Percentiles rank a stretch among this genome's conserved stretches.
Evolutionary conservation across 345 rosid genomes (phyloP).

Genomic region (Boechera stricta): DNA sequence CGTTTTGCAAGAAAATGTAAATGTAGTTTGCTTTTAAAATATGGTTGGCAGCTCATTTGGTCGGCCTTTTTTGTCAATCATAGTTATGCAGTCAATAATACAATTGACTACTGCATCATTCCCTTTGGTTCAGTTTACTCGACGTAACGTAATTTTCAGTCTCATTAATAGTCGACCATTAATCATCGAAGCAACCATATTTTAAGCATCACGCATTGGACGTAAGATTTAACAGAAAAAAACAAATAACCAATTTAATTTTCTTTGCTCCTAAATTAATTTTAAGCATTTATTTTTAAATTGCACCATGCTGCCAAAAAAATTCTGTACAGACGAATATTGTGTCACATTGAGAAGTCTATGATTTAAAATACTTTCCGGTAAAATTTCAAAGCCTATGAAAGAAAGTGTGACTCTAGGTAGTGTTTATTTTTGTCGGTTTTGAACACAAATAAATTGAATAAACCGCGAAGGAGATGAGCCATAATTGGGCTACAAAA

Average conservation of each 20-base stretch:
- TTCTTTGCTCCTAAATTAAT: neutral
- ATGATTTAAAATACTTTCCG: neutral
- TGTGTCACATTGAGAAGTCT: neutral
- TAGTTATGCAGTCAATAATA: conserved; percentile 35
- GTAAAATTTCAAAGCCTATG: neutral
- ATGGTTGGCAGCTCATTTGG: conserved; percentile 36
- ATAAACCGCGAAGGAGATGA: too few relatives aligned
- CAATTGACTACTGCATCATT: conserved; percentile 18
- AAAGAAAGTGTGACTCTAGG: neutral
- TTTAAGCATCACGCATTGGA: conserved; percentile 12
- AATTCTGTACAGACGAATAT: neutral
- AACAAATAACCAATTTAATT: neutral
- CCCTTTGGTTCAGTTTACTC: conserved; percentile 21
- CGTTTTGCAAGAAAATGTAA: conserved; percentile 4
- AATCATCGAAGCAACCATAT: conserved; percentile 8
- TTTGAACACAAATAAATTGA: neutral
- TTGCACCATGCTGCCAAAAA: neutral
- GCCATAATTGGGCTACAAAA: neutral
- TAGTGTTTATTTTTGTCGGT: neutral
- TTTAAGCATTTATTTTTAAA: neutral
- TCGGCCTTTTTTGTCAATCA: conserved; percentile 39
- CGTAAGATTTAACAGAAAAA: neutral
- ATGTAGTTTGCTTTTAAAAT: conserved; percentile 6
- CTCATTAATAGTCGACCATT: conserved; percentile 6
- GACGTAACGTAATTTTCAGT: conserved; percentile 38